These are phyloP conservation scores for Candida sphagnicola DNA, from an alignment of 805 yeast species.

Conservation along the genomic window DNA sequence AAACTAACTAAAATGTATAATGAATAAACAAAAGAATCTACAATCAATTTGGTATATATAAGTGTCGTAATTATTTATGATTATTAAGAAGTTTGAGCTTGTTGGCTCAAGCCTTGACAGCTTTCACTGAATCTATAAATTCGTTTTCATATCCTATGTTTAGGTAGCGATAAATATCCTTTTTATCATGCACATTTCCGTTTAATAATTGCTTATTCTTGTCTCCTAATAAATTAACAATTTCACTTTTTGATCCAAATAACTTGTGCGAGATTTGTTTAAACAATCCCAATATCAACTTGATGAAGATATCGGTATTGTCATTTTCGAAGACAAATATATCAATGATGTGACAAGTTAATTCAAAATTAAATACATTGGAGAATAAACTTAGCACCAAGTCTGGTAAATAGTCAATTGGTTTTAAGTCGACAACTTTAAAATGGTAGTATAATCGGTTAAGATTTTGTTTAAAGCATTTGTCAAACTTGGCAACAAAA, in stretches of 20 bases:
- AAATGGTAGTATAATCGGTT: constrained; percentile 51
- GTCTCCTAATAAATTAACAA: constrained; percentile 18
- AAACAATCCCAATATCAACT: constrained; percentile 52
- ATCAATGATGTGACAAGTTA: constrained; percentile 50
- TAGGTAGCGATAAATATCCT: constrained; percentile 23
- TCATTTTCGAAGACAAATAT: constrained; percentile 61
- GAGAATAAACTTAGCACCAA: constrained; percentile 45
- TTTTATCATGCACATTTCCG: background rate
- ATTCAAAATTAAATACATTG: constrained; percentile 42
- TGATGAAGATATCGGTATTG: constrained; percentile 52
- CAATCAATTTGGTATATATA: no score
- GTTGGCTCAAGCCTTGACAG: constrained; percentile 3
- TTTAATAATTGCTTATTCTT: background rate
- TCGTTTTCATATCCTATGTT: constrained; percentile 49
- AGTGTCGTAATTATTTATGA: no score
- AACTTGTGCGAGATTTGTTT: constrained; percentile 44
- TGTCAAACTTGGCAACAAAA: constrained; percentile 38
- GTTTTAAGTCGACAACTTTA: constrained; percentile 33
- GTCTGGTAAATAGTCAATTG: constrained; percentile 38
- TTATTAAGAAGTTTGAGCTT: background rate
- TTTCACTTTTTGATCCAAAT: constrained; percentile 47
- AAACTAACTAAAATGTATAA: constrained; percentile 6
- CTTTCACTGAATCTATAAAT: constrained; percentile 41
- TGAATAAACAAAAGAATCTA: background rate
- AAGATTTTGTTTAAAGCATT: constrained; percentile 38